These are phyloP conservation scores for Echria macrotheca DNA, from an alignment of 495 filamentous ascomycete genomes.

Conservation along the genomic window DNA sequence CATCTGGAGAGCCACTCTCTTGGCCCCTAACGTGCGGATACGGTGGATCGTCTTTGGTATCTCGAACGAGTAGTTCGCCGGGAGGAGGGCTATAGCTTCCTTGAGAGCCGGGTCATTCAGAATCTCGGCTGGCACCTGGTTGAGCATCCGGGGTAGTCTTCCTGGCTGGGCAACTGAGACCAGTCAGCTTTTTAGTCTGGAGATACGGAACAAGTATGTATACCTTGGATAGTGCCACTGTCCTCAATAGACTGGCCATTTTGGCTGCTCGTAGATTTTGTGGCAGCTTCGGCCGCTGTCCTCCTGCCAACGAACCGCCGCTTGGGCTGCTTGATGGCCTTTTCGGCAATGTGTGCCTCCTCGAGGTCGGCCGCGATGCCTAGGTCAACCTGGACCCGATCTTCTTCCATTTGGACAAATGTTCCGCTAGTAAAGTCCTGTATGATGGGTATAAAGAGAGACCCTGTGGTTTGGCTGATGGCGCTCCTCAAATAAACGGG, in stretches of 20 bases:
- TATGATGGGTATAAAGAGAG: background rate
- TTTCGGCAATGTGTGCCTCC: slow-evolving; percentile 34
- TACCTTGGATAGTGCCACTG: slow-evolving; percentile 59
- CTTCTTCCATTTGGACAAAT: slow-evolving; percentile 44
- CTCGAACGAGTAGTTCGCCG: slow-evolving; percentile 94
- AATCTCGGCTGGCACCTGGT: slow-evolving; percentile 85
- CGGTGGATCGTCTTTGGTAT: slow-evolving; percentile 97
- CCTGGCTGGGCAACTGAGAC: slow-evolving; percentile 52
- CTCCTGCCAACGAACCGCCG: slow-evolving; percentile 76
- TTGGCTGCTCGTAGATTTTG: slow-evolving; percentile 35
- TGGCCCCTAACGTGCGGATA: slow-evolving; percentile 71
- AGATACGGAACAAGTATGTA: background rate
- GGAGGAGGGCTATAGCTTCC: slow-evolving; percentile 79
- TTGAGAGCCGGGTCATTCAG: slow-evolving; percentile 82
- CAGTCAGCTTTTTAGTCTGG: background rate
- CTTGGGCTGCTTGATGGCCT: slow-evolving; percentile 53
- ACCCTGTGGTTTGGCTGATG: background rate
- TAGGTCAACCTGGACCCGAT: slow-evolving; percentile 45
- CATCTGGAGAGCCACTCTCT: slow-evolving; percentile 86
- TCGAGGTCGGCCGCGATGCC: slow-evolving; percentile 52
- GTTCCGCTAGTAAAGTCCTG: no score
- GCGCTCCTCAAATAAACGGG: no score
- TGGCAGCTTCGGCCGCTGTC: slow-evolving; percentile 45
- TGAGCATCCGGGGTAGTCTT: slow-evolving; percentile 67
- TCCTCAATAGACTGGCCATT: slow-evolving; percentile 54